Conservation (phyloP, 306 rosid genomes). For the Acmispon strigosus region DNA sequence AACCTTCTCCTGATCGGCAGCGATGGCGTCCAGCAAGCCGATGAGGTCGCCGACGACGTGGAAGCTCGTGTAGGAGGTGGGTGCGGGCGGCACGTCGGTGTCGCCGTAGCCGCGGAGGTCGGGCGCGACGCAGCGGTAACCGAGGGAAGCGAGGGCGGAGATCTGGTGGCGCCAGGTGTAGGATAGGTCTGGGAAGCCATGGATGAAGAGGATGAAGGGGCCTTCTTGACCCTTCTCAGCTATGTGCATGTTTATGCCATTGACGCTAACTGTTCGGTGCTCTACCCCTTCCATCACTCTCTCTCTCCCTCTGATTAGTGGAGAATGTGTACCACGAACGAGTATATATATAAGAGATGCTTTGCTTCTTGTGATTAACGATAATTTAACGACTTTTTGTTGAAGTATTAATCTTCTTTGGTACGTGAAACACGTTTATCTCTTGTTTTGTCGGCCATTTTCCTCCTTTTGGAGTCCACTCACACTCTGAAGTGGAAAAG, state of each 20-base stretch:
- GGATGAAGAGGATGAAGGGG: constrained; percentile 63
- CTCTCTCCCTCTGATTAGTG: background rate
- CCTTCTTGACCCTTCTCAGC: constrained; percentile 76
- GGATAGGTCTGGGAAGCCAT: constrained; percentile 88
- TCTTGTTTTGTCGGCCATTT: too few relatives aligned
- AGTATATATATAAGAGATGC: background rate
- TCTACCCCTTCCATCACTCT: constrained; percentile 35
- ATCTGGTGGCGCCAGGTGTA: constrained; percentile 87
- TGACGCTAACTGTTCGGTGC: constrained; percentile 44
- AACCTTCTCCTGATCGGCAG: constrained; percentile 44
- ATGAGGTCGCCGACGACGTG: constrained; percentile 65
- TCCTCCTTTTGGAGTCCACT: too few relatives aligned
- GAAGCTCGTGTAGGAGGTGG: constrained; percentile 40
- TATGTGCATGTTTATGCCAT: constrained; percentile 75
- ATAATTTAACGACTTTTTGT: too few relatives aligned
- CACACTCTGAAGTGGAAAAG: too few relatives aligned
- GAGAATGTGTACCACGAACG: background rate
- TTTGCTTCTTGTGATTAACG: too few relatives aligned
- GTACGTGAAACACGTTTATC: too few relatives aligned
- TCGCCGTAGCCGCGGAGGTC: constrained; percentile 81
- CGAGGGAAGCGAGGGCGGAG: constrained; percentile 46
- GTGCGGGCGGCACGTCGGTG: constrained; percentile 35
- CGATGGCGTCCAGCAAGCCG: constrained; percentile 46
- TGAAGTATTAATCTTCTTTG: too few relatives aligned
- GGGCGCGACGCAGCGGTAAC: constrained; percentile 67